Base-by-base conservation (phyloP, 2,329 filamentous ascomycete genomes). In the Hypoxylon sp. region DNA sequence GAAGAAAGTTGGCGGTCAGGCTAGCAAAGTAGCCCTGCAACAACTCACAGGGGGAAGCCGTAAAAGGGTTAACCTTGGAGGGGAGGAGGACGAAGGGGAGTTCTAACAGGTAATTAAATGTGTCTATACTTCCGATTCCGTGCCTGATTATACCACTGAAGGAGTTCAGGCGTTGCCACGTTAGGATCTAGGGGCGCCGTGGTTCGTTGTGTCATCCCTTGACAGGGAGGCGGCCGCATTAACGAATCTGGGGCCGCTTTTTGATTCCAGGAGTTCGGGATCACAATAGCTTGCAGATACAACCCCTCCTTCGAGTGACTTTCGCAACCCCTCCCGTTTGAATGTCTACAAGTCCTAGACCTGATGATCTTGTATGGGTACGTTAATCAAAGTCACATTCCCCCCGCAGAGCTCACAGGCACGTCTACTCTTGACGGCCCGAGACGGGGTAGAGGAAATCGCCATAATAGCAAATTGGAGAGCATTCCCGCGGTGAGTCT, bases 1-100 rank as follows among this genome's bases (percentile, higher is more conserved):
- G 82, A 92, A 93, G 86, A 99, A 98, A 87, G 92, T 97, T 77
- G 93, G 93, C 69, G 89, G 91, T 67, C 95, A 98, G 83, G 89
- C 92, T 79, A 93, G 97, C 83, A 96, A 94, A 83, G 92, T 98
- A 76, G 92, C 93, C 75, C 84, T 97, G 77, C 93, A 97, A 82
- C 91, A 93, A 80, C 90, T 98, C 77, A 95, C 92, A 71, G 92
- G 92, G 75, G 88, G 88, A 77, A 92, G 92, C 75, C 89, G 94
- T 77, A 94, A 91, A 82, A 97, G 93, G 85, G 94, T 98, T 84
- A 94, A 91, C 83, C 91, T 97, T 83, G 92, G 85, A 80, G 89
- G 92, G 77, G 87, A 93, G 67, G 86, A 87, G 74, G 89, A 89
- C 71, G 80, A 80, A 72, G 87, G 88, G 73, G 81, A 85, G 65